Conservation (phyloP, 2,329 filamentous ascomycete species). For the Talaromyces rugulosus region DNA sequence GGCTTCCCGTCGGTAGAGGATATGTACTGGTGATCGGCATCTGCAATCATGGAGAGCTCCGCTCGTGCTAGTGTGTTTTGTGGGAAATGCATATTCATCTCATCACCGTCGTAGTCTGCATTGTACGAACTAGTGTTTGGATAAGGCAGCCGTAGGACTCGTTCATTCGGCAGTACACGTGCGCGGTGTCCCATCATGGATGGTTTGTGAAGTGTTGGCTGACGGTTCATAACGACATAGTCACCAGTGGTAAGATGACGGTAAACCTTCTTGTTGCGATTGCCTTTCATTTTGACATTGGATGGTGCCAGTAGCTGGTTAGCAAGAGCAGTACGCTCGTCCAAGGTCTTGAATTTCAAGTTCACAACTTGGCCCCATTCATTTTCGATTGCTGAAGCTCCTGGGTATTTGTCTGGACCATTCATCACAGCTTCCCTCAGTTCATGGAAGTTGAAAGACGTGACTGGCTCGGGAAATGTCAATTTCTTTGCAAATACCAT, state of each 20-base stretch:
- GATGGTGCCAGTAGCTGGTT: constrained; percentile 89
- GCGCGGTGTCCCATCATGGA: constrained; percentile 98
- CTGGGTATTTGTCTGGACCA: constrained; percentile 88
- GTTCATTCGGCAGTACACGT: constrained; percentile 85
- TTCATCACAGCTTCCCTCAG: constrained; percentile 96
- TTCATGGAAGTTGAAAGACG: constrained; percentile 93
- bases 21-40: constrained; percentile 96
- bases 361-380: constrained; percentile 90
- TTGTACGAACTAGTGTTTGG: constrained; percentile 99
- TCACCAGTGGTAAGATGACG: constrained; percentile 95
- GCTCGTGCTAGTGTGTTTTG: constrained; percentile 93
- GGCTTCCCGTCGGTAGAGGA: constrained; percentile 92
- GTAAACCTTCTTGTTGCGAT: constrained; percentile 92
- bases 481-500: constrained; percentile 96
- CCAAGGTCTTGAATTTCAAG: constrained; percentile 77
- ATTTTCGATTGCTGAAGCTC: constrained; percentile 90
- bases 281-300: constrained; percentile 66
- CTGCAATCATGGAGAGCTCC: constrained; percentile 87
- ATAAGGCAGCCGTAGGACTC: constrained; percentile 99
- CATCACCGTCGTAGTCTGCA: constrained; percentile 97
- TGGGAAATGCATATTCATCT: constrained; percentile 99
- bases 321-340: constrained; percentile 83
- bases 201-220: constrained; percentile 95
- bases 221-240: constrained; percentile 97
- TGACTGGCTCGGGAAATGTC: constrained; percentile 95